Evolutionary conservation across 345 rosid genomes (phyloP), one percentile per base, ranked within the genome.

Genomic region (Geranium brycei): DNA sequence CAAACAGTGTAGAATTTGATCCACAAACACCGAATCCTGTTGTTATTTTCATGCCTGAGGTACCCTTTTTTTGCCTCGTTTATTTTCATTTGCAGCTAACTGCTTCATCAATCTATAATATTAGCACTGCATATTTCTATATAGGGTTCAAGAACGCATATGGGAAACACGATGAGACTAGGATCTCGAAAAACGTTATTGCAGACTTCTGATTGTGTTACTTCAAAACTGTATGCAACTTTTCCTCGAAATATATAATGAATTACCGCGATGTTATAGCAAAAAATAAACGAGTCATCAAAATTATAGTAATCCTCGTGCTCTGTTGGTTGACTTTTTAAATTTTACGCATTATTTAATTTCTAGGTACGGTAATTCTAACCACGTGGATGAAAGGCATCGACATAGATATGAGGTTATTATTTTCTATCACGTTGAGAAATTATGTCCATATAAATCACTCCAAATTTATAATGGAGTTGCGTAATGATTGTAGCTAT

Each of bases 141-240:
- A 53, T 74, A 90, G 99, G 97, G 99, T 67, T 92, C 99, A 70
- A 86, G 83, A 81, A 92, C 97, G 0, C 97, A 92, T 71, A 87
- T 87, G 98, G 98, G 98, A 77, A 91, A 96, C 71, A 92, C 98
- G 63, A 90, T 92, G 99, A 85, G 98, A 70, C 75, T 90, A 61
- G 98, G 98, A 74, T 86, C 95, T 57, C 91, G 98, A 68, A 85
- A 77, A 74, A 92, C 98, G 17, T 77, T 80, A 51, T 80, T 92
- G 66, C 79, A 83, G 77, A 81, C 74, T 55, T 77, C 69, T 67
- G 86, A 90, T 78, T 86, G 95, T 72, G 69, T 86, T 66, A 77
- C 97, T 73, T 89, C 97, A 31, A 90, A 87, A 69, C 63, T 92
- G 98, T 92, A 84, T 60, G 89, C 58, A 18, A 63, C 72, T 35